phyloP scores from a whole-genome alignment of 495 filamentous ascomycete genomes.

The Penicillium ucsense region DNA sequence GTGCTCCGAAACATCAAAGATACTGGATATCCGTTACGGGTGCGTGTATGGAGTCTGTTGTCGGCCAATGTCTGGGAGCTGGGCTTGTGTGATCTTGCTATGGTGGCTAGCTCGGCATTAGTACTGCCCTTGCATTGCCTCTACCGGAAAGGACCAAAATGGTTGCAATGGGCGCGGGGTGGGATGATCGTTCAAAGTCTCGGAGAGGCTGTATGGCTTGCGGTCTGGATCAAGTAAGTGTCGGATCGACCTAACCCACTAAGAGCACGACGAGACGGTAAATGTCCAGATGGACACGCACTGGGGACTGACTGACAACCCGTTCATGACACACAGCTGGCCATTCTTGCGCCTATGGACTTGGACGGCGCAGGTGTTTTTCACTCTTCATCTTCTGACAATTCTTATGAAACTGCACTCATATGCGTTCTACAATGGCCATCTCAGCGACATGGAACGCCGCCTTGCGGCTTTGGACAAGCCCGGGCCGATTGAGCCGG shows the following conservation, averaged over 20 bases:
- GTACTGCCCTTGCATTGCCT: constrained; percentile 66
- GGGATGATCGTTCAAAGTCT: constrained; percentile 76
- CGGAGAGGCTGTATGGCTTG: constrained; percentile 70
- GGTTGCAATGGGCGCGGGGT: constrained; percentile 60
- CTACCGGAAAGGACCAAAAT: constrained; percentile 44
- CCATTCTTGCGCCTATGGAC: constrained; percentile 88
- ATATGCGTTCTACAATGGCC: constrained; percentile 95
- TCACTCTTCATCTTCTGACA: constrained; percentile 81
- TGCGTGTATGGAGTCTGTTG: constrained; percentile 80
- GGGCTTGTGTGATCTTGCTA: constrained; percentile 68
- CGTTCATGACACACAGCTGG: constrained; percentile 40
- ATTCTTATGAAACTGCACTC: constrained; percentile 99
- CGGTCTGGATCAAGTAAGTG: constrained; percentile 67
- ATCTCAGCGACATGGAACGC: constrained; percentile 77
- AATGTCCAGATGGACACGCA: too few species aligned
- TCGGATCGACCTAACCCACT: too few species aligned
- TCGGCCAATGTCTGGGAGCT: constrained; percentile 81
- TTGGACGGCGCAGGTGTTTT: constrained; percentile 90
- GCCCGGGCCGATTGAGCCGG: constrained; percentile 56
- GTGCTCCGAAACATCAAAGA: constrained; percentile 89
- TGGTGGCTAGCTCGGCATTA: constrained; percentile 67
- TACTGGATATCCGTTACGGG: constrained; percentile 73
- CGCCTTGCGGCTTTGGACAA: constrained; percentile 71
- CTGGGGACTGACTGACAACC: too few species aligned
- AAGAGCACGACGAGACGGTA: too few species aligned